Conservation (phyloP, 2,329 filamentous ascomycete genomes). For the Fusarium domesticum region DNA sequence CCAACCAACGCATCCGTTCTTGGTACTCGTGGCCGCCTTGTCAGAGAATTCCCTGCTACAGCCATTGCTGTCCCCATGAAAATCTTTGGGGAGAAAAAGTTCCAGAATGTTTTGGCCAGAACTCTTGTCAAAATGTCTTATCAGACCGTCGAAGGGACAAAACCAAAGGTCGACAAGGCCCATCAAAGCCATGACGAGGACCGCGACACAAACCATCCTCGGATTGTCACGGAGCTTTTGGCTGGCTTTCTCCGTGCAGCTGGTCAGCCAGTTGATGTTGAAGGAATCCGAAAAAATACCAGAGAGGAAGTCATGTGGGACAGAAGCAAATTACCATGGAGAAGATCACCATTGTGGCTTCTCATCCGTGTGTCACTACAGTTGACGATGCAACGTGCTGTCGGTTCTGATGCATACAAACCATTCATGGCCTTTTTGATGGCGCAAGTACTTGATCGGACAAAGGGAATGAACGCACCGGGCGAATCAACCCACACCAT, state of each 20-base stretch:
- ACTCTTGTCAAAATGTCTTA: slow-evolving; percentile 32
- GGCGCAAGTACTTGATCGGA: background rate
- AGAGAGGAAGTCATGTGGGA: slow-evolving; percentile 52
- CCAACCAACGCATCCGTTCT: slow-evolving; percentile 10
- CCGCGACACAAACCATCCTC: slow-evolving; percentile 49
- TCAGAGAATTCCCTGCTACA: slow-evolving; percentile 12
- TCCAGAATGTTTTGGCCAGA: slow-evolving; percentile 22
- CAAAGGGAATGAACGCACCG: background rate
- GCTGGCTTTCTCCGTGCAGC: slow-evolving; percentile 37
- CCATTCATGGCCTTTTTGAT: slow-evolving; percentile 17
- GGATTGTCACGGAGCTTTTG: slow-evolving; percentile 50
- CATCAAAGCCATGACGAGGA: slow-evolving; percentile 36
- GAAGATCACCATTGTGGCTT: slow-evolving; percentile 53
- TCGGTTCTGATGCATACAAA: slow-evolving; percentile 6
- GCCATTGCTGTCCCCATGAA: slow-evolving; percentile 1
- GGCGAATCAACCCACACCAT: slow-evolving; percentile 15
- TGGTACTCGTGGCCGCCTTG: slow-evolving; percentile 6
- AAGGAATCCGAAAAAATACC: slow-evolving; percentile 46
- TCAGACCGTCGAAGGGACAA: slow-evolving; percentile 23
- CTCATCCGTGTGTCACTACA: slow-evolving; percentile 52
- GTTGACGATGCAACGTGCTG: slow-evolving; percentile 16
- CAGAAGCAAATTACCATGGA: slow-evolving; percentile 37
- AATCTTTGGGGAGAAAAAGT: slow-evolving; percentile 6
- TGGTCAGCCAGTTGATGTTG: slow-evolving; percentile 28
- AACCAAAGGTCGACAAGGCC: slow-evolving; percentile 37